These are phyloP conservation scores for Neonectria coccinea DNA, from an alignment of 2,329 filamentous ascomycete genomes.

Conservation along the genomic window DNA sequence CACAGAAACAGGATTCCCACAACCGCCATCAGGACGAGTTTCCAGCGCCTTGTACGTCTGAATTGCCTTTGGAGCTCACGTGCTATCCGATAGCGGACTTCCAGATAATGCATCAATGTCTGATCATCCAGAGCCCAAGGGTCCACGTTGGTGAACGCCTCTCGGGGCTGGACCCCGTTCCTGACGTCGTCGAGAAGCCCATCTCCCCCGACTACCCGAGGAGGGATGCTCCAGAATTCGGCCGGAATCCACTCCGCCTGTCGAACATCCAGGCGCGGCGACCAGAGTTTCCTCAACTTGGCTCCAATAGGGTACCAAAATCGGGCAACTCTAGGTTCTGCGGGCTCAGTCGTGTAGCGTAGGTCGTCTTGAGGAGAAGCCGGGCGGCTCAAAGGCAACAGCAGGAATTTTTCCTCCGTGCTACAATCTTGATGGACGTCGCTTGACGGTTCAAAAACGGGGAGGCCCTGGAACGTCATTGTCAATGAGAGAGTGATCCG, in stretches of 20 bases:
- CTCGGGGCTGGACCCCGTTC: constrained; percentile 4
- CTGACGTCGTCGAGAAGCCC: neutral
- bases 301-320: constrained; percentile 3
- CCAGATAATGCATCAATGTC: neutral
- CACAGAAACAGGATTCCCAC: constrained; percentile 10
- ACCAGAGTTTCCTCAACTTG: constrained; percentile 3
- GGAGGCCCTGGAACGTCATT: constrained; percentile 5
- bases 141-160: constrained; percentile 6
- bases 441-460: neutral
- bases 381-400: neutral
- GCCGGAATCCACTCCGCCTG: constrained; percentile 16
- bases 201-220: constrained; percentile 1
- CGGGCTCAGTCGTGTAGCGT: neutral
- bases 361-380: neutral
- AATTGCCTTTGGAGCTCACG: neutral
- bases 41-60: neutral
- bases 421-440: constrained; percentile 4
- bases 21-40: constrained; percentile 17
- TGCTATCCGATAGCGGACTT: neutral
- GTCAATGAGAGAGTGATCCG: neutral
- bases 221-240: constrained; percentile 7
- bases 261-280: neutral
- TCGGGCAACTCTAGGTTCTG: neutral
- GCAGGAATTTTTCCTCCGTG: neutral
- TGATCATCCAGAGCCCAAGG: neutral